A percentile compares a stretch with the other conserved stretches of the same genome.
Evolutionary conservation across 352 stramenopile species (phyloP).

Genomic region (Globisporangium uncinulatum): DNA sequence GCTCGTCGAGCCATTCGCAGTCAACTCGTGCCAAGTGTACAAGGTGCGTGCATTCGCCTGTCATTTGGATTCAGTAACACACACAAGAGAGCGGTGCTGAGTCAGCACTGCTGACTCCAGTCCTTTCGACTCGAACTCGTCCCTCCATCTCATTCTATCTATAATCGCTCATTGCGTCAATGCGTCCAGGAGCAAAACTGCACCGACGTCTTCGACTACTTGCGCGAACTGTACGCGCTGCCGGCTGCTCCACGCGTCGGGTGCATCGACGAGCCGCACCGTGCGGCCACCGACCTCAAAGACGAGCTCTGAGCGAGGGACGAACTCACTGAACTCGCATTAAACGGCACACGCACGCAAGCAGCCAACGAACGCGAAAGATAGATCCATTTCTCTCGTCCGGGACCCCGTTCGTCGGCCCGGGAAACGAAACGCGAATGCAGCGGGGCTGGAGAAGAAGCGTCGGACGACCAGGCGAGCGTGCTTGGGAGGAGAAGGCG

Average conservation of each 20-base stretch:
- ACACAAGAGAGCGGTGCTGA: too few relatives aligned
- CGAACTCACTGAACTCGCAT: too few relatives aligned
- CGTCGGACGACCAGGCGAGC: too few relatives aligned
- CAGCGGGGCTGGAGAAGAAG: too few relatives aligned
- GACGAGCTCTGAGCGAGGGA: conserved; percentile 9
- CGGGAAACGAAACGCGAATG: too few relatives aligned
- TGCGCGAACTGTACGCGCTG: conserved; percentile 47
- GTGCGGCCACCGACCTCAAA: conserved; percentile 14
- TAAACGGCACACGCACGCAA: too few relatives aligned
- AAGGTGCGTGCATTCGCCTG: conserved; percentile 23
- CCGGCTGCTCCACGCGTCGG: conserved; percentile 22
- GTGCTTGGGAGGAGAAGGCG: neutral
- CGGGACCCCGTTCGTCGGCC: too few relatives aligned
- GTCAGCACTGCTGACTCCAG: too few relatives aligned
- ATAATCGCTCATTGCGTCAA: neutral
- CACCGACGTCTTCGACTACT: conserved; percentile 55
- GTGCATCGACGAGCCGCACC: conserved; percentile 22
- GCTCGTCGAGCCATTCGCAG: conserved; percentile 56
- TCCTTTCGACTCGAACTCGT: too few relatives aligned
- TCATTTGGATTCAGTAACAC: too few relatives aligned
- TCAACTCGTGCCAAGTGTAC: conserved; percentile 45
- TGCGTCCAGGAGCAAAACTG: conserved; percentile 41
- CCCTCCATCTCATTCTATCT: neutral
- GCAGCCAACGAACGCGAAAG: too few relatives aligned
- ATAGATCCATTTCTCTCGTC: too few relatives aligned